A percentile compares a stretch with the other conserved stretches of the same genome.
These are phyloP conservation scores for Geosmithia morbida DNA, from an alignment of 2,329 filamentous ascomycete genomes.

Conservation along the genomic window DNA sequence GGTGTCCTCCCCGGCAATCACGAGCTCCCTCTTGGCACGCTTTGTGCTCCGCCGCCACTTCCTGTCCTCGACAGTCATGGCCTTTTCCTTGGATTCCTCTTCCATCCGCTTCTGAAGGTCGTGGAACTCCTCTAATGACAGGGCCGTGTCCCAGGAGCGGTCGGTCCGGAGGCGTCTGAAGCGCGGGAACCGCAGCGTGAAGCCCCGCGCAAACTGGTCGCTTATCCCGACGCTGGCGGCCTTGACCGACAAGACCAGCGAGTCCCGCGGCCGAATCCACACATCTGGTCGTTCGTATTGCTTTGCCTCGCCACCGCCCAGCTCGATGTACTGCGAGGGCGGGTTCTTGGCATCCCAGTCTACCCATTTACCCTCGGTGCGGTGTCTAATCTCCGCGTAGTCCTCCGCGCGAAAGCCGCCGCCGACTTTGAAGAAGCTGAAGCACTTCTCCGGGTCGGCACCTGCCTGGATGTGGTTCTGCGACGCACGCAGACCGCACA, in stretches of 20 bases:
- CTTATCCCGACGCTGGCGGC: slow-evolving; percentile 64
- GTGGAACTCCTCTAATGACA: slow-evolving; percentile 66
- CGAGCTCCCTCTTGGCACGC: slow-evolving; percentile 52
- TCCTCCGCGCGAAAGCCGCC: slow-evolving; percentile 79
- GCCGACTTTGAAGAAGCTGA: slow-evolving; percentile 97
- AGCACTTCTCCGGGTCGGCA: slow-evolving; percentile 58
- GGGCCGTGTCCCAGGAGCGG: slow-evolving; percentile 66
- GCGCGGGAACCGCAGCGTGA: slow-evolving; percentile 80
- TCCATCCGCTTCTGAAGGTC: slow-evolving; percentile 56
- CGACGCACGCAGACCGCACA: slow-evolving; percentile 76
- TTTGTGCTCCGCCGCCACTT: slow-evolving; percentile 38
- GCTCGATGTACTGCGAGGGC: slow-evolving; percentile 63
- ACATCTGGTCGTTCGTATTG: slow-evolving; percentile 74
- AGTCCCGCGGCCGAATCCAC: slow-evolving; percentile 86
- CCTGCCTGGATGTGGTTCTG: slow-evolving; percentile 48
- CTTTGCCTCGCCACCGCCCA: slow-evolving; percentile 57
- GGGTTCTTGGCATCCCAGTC: slow-evolving; percentile 70
- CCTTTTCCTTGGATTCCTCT: slow-evolving; percentile 56
- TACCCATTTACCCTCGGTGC: slow-evolving; percentile 83
- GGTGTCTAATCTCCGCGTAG: slow-evolving; percentile 68
- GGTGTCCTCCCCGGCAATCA: slow-evolving; percentile 55
- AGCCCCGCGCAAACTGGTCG: slow-evolving; percentile 60
- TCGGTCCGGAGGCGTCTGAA: slow-evolving; percentile 75
- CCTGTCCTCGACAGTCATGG: slow-evolving; percentile 63
- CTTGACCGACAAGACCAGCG: slow-evolving; percentile 77